Base-by-base conservation (phyloP, 495 filamentous ascomycete species). In the Tirmania nivea region DNA sequence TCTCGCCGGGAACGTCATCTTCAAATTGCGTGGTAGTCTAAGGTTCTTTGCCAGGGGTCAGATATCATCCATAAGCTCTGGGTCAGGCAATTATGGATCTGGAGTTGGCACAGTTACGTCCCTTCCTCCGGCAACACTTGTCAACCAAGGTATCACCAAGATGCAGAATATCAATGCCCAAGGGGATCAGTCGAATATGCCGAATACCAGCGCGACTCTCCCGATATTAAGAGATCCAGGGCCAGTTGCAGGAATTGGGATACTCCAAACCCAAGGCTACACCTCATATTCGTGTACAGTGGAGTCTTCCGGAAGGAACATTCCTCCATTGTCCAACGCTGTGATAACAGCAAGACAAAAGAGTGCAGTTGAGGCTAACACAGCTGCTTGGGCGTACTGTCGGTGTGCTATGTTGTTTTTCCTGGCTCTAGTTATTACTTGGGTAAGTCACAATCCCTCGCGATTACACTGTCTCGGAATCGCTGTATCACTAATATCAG, bases 391-490 rank as follows among this genome's bases (percentile, higher is more conserved):
- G 80, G 78, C 79, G 0, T 94, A 90, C 63, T 79, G 76, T 49
- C 87, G 87, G 55, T 87, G 83, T 53, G 79, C 86, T 0, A 75
- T 89, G 60, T 70, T 92, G n/a, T 92, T 90, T 69, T 92, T 92
- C 63, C 70, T 79, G 11, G 83, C 83, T 0, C 71, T 94, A 51
- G 70, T 87, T 37, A 75, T 89, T 37, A 88, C 84, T 17, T 94
- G 86, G 86, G 78, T 78, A 58, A 57, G 63, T 55, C 50, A 14
- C 19, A 16, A 20, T 10, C n/a, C 47, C 7, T 8, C 47, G 20
- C 11, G 48, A 9, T 25, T 5, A 31, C 25, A 31, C 2, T 47
- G 19, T 9, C 6, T 0, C 14, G 42, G 48, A 50, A 50, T 19
- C 9, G n/a, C 20, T 9, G 14, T 12, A 16, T 31, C 14, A 48